phyloP scores from a whole-genome alignment of 208 protist species.

The Phytomonas sp. region DNA sequence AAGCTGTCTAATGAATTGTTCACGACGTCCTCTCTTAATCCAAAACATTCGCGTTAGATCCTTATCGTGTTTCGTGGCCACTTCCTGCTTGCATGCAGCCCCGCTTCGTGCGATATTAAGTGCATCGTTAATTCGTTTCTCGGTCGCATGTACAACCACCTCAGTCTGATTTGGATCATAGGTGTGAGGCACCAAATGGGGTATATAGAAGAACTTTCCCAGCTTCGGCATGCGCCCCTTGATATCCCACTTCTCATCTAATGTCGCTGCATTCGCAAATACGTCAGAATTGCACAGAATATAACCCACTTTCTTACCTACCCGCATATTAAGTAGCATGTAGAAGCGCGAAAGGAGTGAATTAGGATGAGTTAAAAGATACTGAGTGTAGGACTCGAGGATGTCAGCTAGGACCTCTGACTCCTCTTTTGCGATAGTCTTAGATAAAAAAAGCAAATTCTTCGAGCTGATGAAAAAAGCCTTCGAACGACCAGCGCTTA shows the following conservation, averaged over 20 bases:
- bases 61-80: constrained; percentile 73
- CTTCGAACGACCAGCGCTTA: constrained; percentile 75
- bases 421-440: constrained; percentile 72
- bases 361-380: constrained; percentile 34
- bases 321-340: constrained; percentile 52
- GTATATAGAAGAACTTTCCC: constrained; percentile 60
- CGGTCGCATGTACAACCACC: constrained; percentile 16
- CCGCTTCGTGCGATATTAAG: constrained; percentile 2
- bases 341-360: constrained; percentile 79
- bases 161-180: constrained; percentile 45
- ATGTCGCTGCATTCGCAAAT: constrained; percentile 31
- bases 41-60: constrained; percentile 76
- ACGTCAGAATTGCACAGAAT: constrained; percentile 78
- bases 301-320: constrained; percentile 41
- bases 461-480: constrained; percentile 78
- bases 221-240: constrained; percentile 82
- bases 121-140: constrained; percentile 7
- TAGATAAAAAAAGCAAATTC: constrained; percentile 70
- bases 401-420: constrained; percentile 50
- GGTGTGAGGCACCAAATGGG: constrained; percentile 37
- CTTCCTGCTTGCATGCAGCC: constrained; percentile 8
- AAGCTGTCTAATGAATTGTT: constrained; percentile 43
- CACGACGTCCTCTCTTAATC: constrained; percentile 30
- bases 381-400: constrained; percentile 36
- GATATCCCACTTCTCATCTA: constrained; percentile 86